phyloP scores from a whole-genome alignment of 1,284 basidiomycete species.

The Vanrija sp. region DNA sequence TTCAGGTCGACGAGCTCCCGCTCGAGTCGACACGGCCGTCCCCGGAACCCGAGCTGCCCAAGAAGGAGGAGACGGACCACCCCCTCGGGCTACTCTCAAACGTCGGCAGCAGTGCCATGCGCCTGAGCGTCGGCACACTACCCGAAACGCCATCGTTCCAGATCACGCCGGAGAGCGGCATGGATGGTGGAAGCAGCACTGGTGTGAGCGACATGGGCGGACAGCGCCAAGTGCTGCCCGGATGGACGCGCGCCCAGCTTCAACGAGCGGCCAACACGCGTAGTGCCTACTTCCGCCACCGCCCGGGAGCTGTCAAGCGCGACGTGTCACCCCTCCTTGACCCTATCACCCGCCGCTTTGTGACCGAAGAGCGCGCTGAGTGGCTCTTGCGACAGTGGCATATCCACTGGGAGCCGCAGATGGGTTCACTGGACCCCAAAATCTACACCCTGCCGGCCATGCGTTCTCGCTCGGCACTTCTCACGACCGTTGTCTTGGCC shows the following conservation, averaged over 20 bases:
- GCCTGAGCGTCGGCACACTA: no score
- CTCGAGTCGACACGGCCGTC: conserved; percentile 1
- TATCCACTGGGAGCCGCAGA: neutral
- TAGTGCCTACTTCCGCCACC: conserved; percentile 3
- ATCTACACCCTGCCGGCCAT: conserved; percentile 7
- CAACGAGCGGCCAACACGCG: neutral
- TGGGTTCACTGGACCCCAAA: conserved; percentile 3
- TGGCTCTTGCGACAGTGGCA: conserved; percentile 1
- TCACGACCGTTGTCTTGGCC: conserved; percentile 6
- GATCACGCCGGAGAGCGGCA: no score
- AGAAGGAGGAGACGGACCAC: neutral
- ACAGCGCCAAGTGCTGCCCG: neutral
- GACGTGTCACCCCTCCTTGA: conserved; percentile 7
- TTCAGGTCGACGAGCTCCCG: neutral
- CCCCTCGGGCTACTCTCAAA: conserved; percentile 1
- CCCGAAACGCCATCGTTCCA: no score
- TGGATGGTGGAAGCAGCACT: no score
- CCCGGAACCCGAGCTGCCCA: neutral
- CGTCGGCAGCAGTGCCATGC: neutral
- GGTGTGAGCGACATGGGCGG: no score
- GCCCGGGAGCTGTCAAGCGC: conserved; percentile 7
- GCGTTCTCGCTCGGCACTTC: conserved; percentile 1
- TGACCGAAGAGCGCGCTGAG: conserved; percentile 2
- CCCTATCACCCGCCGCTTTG: conserved; percentile 1
- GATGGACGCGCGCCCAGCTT: neutral